Evolutionary conservation across 2,329 filamentous ascomycete genomes (phyloP), one percentile per base, ranked within the genome.

Genomic region (Septoria petroselini): DNA sequence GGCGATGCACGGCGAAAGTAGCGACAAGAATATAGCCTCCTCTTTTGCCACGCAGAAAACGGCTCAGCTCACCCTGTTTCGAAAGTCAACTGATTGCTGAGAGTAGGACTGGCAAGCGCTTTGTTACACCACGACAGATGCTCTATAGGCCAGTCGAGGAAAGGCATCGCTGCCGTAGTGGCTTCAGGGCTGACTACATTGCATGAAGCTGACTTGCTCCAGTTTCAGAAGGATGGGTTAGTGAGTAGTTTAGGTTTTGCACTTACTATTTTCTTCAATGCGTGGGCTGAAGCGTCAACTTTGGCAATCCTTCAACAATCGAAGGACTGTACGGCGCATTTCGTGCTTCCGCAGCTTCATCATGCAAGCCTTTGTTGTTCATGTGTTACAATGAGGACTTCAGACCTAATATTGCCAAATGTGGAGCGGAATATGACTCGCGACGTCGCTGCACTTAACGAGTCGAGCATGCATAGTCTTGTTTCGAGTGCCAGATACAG

Each of bases 201-300:
- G 43, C 43, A 46, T 46, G 34, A 46, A 18, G 19, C 34, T 27
- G 43, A 38, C 34, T 46, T 46, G 43, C 34, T 46, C 34, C 23
- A 39, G 34, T 39, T 39, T 46, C 23, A 39, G 33, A 15, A 39
- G 33, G 9, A 35, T 35, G 4, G 25, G 30, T 31, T 35, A 44
- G 41, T 31, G 30, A n/a, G 12, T 27, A 14, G 11, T 23, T 35
- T 44, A 44, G 41, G 12, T 18, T 44, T 15, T 25, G 31, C 21
- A 34, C 31, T 19, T 19, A 34, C 31, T 11, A 15, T 18, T 35
- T 35, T 23, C 18, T 25, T 9, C 12, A 14, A 35, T 14, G 35
- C 15, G 12, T 17, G 7, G 35, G 15, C 7, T 18, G 17, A 38
- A 23, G 35, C 17, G 17, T 19, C 35, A 38, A 21, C 35, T 38